Conservation (phyloP, 257 asterid species). For the Nicotiana tomentosiformis region DNA sequence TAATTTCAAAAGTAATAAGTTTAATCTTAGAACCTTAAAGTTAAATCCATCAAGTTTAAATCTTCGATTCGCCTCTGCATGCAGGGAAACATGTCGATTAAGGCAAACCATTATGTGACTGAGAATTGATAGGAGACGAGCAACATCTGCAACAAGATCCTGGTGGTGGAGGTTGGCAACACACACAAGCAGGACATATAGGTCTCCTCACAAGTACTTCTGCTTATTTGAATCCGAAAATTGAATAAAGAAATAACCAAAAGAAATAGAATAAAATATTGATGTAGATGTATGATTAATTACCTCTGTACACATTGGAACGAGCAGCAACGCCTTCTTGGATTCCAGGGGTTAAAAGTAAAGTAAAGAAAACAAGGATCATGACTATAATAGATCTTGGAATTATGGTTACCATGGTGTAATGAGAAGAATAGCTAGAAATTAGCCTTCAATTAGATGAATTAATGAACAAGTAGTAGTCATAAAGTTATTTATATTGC, state of each 20-base stretch:
- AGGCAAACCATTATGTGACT: constrained; percentile 11
- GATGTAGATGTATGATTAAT: not conserved
- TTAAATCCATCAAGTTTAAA: not conserved
- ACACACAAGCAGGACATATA: constrained; percentile 51
- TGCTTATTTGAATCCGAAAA: not conserved
- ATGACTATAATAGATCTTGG: not conserved
- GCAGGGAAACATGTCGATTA: not conserved
- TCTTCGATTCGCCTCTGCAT: accelerated
- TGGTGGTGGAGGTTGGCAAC: constrained; percentile 48
- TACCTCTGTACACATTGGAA: constrained; percentile 7
- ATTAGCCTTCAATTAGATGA: not conserved
- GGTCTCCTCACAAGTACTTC: constrained; percentile 19
- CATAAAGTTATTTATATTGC: not conserved
- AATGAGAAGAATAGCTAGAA: not conserved
- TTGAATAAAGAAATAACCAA: not conserved
- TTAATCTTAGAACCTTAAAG: no score
- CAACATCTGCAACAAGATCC: constrained; percentile 45
- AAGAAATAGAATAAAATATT: not conserved
- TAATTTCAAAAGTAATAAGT: not conserved
- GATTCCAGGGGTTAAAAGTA: constrained; percentile 2
- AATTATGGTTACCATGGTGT: not conserved
- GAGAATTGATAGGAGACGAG: constrained; percentile 18
- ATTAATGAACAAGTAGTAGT: not conserved
- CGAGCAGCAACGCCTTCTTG: not conserved
- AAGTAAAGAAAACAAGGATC: not conserved